Base-by-base conservation (phyloP, 805 yeast species). In the Candida cerambycidarum region DNA sequence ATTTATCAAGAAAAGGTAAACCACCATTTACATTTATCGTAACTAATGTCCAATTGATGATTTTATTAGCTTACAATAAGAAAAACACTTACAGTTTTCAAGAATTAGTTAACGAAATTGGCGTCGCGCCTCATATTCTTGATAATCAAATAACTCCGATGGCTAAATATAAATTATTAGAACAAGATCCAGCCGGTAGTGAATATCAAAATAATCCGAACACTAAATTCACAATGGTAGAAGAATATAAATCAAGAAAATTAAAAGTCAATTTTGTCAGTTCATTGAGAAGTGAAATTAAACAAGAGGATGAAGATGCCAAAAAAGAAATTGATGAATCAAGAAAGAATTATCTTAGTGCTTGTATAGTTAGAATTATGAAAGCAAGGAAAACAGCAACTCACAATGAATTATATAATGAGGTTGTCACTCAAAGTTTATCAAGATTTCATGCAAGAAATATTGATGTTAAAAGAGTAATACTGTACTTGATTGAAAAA, bases 301-400 rank as follows among this genome's bases (percentile, higher is more conserved):
- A 75, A 52, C 84, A 76, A 48, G 96, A 88, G 52, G 71, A 76
- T 25, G 88, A 81, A 27, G 89, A 84, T 44, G 77, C 89, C 2
- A 83, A 79, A 51, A 82, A 80, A 61, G 95, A 89, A 57, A 80
- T 92, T 38, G 89, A 83, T 55, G 93, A 89, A 56, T 89, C 89
- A 47, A 79, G 97, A 59, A 85, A 84, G 65, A 81, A 85, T 58
- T 83, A 83, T 66, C 72, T 93, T 54, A 87, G 89, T 58, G 97
- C 98, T 2, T 87, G 96, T 57, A 89, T 93, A 65, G 98, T 92
- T 30, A 78, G 99, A 56, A 87, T 92, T 58, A 93, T 92, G 98
- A 92, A 92, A 69, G 90, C 97, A 1, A 78, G 97, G 58, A 86
- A 89, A 62, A 75, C 73, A 33, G 71, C 88, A 54, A 79, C 80